A percentile compares a stretch with the other conserved stretches of the same genome.
Evolutionary conservation across 2,329 filamentous ascomycete species (phyloP).

Genomic region (Fusarium setosum): DNA sequence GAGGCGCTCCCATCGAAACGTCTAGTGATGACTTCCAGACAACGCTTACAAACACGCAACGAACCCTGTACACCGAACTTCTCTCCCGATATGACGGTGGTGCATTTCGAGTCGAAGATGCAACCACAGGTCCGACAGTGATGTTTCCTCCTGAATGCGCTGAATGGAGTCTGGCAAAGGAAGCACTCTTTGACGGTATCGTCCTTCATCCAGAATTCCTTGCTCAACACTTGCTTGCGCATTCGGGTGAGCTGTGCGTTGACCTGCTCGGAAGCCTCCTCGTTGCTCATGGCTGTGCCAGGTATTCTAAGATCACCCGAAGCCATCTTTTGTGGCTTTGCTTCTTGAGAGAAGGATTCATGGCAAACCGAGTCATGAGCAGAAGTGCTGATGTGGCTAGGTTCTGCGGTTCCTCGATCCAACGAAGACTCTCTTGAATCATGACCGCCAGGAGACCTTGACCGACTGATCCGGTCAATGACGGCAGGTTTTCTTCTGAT

Average conservation of each 20-base stretch:
- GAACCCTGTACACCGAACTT: slow-evolving; percentile 88
- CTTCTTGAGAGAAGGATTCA: slow-evolving; percentile 64
- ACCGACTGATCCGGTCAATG: slow-evolving; percentile 65
- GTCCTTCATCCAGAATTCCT: slow-evolving; percentile 99
- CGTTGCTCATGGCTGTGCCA: slow-evolving; percentile 64
- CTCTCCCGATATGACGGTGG: slow-evolving; percentile 86
- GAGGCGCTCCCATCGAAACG: slow-evolving; percentile 89
- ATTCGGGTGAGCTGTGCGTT: slow-evolving; percentile 76
- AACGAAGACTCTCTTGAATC: slow-evolving; percentile 69
- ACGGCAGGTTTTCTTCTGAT: slow-evolving; percentile 60
- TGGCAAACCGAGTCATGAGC: slow-evolving; percentile 69
- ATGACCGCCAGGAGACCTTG: slow-evolving; percentile 54
- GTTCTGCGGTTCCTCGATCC: slow-evolving; percentile 66
- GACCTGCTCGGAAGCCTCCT: slow-evolving; percentile 68
- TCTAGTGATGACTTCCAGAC: slow-evolving; percentile 89
- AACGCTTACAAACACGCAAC: slow-evolving; percentile 91
- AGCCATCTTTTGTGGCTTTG: slow-evolving; percentile 56
- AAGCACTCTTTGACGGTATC: slow-evolving; percentile 99
- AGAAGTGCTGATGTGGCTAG: slow-evolving; percentile 68
- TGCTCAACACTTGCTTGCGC: slow-evolving; percentile 88
- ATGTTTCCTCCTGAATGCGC: slow-evolving; percentile 94
- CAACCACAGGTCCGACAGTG: slow-evolving; percentile 97
- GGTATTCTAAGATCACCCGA: slow-evolving; percentile 64
- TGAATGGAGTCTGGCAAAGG: slow-evolving; percentile 88
- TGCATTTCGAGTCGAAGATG: slow-evolving; percentile 98